Percentiles rank a stretch among this genome's conserved stretches.
Conservation (phyloP, 257 asterid genomes). For the Perilla frutescens region DNA sequence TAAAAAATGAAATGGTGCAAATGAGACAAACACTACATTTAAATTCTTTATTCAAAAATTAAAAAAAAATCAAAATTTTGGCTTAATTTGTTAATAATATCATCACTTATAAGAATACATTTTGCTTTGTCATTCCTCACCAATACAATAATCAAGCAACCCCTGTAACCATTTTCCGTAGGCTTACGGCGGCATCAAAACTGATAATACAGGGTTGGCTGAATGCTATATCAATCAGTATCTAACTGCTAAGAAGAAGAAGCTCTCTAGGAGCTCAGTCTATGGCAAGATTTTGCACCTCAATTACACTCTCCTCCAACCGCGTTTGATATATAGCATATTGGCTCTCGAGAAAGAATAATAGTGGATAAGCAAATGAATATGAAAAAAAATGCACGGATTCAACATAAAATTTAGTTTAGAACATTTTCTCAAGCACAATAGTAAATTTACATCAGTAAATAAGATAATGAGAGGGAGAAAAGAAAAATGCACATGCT, state of each 20-base stretch:
- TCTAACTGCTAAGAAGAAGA: slow-evolving; percentile 14
- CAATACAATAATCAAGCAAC: slow-evolving; percentile 25
- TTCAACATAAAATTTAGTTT: slow-evolving; percentile 5
- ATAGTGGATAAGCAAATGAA: slow-evolving; percentile 25
- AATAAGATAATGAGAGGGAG: slow-evolving; percentile 4
- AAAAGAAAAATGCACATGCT: slow-evolving; percentile 13
- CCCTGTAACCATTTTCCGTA: slow-evolving; percentile 39
- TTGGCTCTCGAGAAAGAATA: slow-evolving; percentile 23
- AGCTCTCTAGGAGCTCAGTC: slow-evolving; percentile 27
- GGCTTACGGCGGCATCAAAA: slow-evolving; percentile 26
- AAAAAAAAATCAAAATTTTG: too few species aligned
- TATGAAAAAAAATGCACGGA: background rate
- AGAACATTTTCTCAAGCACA: slow-evolving; percentile 8
- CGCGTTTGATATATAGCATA: background rate
- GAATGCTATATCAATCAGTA: background rate
- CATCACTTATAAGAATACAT: too few species aligned
- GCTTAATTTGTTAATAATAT: too few species aligned
- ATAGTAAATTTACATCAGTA: slow-evolving; percentile 2
- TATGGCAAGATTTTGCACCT: slow-evolving; percentile 22
- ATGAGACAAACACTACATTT: too few species aligned
- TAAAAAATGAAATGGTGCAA: too few species aligned
- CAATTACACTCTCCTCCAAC: slow-evolving; percentile 18
- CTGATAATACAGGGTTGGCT: background rate
- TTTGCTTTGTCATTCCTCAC: too few species aligned
- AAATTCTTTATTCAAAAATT: too few species aligned